Conservation (phyloP, 768 basidiomycete species). For the Mycena galopus region DNA sequence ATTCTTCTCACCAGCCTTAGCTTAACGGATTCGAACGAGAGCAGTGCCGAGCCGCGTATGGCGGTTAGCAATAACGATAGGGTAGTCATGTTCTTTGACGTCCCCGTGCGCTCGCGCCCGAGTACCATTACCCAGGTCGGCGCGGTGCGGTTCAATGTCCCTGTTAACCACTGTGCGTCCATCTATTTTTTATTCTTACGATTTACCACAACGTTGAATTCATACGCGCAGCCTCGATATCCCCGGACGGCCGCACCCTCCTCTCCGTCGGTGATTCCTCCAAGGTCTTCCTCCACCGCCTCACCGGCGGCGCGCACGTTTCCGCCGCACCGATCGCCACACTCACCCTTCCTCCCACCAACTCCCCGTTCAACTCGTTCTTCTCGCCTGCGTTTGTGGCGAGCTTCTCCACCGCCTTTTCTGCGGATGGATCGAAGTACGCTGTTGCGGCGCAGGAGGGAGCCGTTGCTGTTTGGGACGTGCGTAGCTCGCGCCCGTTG, state of each 20-base stretch:
- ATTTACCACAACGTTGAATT: too few species aligned
- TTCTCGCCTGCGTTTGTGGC: conserved; percentile 67
- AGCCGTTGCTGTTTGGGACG: conserved; percentile 86
- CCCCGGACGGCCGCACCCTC: conserved; percentile 88
- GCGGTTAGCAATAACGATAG: conserved; percentile 91
- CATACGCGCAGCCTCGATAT: conserved; percentile 82
- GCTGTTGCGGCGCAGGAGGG: conserved; percentile 89
- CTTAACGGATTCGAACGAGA: conserved; percentile 70
- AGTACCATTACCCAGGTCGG: conserved; percentile 65
- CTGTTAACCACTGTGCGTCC: conserved; percentile 88
- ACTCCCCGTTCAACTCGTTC: conserved; percentile 46
- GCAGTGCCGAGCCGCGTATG: conserved; percentile 80
- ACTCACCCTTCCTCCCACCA: conserved; percentile 72
- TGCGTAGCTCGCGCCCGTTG: conserved; percentile 77
- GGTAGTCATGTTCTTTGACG: conserved; percentile 84
- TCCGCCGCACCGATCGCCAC: conserved; percentile 76
- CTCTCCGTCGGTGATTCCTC: conserved; percentile 93
- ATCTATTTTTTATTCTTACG: too few species aligned
- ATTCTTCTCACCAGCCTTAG: conserved; percentile 75
- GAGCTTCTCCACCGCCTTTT: conserved; percentile 86
- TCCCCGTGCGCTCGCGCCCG: conserved; percentile 67
- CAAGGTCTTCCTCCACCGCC: conserved; percentile 85
- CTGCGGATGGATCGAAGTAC: conserved; percentile 80
- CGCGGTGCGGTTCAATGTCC: conserved; percentile 69
- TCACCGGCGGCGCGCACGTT: conserved; percentile 73